These are phyloP conservation scores for Leonotis leonurus DNA, from an alignment of 257 asterid genomes.

Conservation along the genomic window DNA sequence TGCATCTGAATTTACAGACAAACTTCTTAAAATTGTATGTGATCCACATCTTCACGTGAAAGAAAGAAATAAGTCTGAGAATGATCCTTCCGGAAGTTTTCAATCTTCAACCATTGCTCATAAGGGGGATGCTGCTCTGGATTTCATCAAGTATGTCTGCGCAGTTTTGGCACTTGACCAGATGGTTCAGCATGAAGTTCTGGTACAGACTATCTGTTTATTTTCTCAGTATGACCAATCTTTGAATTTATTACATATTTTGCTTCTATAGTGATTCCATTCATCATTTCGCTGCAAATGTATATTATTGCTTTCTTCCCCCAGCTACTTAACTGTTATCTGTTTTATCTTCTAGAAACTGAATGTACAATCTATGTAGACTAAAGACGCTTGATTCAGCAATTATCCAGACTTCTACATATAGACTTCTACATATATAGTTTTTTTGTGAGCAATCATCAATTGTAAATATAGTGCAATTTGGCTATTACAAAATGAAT, in stretches of 20 bases:
- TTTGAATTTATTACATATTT: not conserved
- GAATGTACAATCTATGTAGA: not conserved
- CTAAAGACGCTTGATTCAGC: not conserved
- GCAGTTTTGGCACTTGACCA: slow-evolving; percentile 93
- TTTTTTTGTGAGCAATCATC: not conserved
- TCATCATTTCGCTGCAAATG: slow-evolving; percentile 5
- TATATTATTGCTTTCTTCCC: not conserved
- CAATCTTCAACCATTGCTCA: slow-evolving; percentile 33
- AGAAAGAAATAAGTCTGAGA: slow-evolving; percentile 37
- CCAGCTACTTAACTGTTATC: not conserved
- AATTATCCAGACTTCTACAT: not conserved
- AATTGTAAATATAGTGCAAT: not conserved
- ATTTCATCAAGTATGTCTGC: slow-evolving; percentile 84
- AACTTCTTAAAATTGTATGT: slow-evolving; percentile 72
- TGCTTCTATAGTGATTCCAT: not conserved
- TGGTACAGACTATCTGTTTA: slow-evolving; percentile 44
- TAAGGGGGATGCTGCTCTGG: slow-evolving; percentile 75
- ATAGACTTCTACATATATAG: not conserved
- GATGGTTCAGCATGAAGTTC: slow-evolving; percentile 90
- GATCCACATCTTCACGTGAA: slow-evolving; percentile 62
- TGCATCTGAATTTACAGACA: slow-evolving; percentile 70
- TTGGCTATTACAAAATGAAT: not conserved
- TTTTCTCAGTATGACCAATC: not conserved
- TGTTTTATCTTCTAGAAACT: not conserved
- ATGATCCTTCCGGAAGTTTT: slow-evolving; percentile 33